Evolutionary conservation across 495 filamentous ascomycete species (phyloP), one percentile per base, ranked within the genome.

Genomic region (Beverwykella pulmonaria): DNA sequence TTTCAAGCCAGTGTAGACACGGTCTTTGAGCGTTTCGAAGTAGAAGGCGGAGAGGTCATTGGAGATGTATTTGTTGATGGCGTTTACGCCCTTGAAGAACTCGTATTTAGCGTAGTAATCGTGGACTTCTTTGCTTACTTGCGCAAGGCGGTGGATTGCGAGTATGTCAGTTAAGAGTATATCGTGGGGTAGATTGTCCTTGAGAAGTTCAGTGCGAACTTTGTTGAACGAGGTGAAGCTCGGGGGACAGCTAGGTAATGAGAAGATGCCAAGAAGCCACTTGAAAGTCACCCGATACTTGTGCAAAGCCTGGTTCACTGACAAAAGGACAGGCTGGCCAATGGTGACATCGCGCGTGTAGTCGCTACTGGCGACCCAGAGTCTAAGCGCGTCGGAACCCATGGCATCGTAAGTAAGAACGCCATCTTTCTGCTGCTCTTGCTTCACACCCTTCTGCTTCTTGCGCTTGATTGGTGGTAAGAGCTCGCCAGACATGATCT

Each of bases 311-410:
- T 83, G 85, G 70, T 94, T 87, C 41, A 93, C 86, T 17, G 87
- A 82, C 52, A 86, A 83, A 17, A 98, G 84, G 0, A 93, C 86
- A 1, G 87, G 81, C 65, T 86, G 83, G 34, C 92, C 88, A 67
- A 98, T 86, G 22, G 87, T 80, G 22, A 98, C 85, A 74, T 99
- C 94, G 8, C 81, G 84, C 1, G 92, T 96, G 76, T 96, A 98
- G 74, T 98, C 93, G 71, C 89, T 90, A 72, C 86, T 90, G 2
- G 93, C 93, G 41, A 84, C 92, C 94, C 94, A 99, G 44, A 98
- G 76, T 20, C 94, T 86, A n/a, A 98, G 82, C 22, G 89, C 92
- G 79, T 97, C 92, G 1, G 91, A 83, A 7, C 91, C 92, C 69
- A 89, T 78, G 6, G 81, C 79, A 67, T 88, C 86, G 62, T 83